Evolutionary conservation across 306 rosid species (phyloP), one percentile per base, ranked within the genome.

Genomic region (Abrus precatorius): DNA sequence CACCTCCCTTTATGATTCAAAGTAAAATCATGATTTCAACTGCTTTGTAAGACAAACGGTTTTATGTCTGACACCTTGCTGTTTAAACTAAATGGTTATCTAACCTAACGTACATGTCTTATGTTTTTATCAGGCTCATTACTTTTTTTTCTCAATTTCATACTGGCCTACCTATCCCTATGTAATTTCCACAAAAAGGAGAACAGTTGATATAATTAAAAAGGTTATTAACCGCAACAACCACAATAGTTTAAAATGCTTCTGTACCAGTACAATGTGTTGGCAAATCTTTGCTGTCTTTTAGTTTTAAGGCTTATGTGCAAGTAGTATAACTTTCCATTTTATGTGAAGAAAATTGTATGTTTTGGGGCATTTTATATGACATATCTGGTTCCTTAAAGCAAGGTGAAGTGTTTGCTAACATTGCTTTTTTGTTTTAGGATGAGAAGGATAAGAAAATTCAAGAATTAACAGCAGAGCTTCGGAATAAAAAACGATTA

Each of bases 371-470:
- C 75, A 44, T 57, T 56, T 48, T 49, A 13, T 40, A 54, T 54
- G 29, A 3, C 33, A n/a, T 43, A 38, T 47, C 6, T 2, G 20
- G 67, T 67, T 69, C 30, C 61, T 45, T 29, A 56, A 81, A 57
- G 13, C 61, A 59, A 66, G 63, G 33, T 33, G 72, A 65, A 47
- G 59, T 50, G 63, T 66, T 20, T 45, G 77, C 57, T 29, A 56
- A 69, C 62, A 45, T 84, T 67, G 64, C 29, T 27, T 82, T 78
- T 69, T 30, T 74, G 13, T 60, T 90, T 63, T 69, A 95, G 97
- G 99, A 95, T 80, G 99, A 95, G 76, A 95, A 90, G 86, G 97
- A 95, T 85, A 95, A 86, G 84, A 93, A 45, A 86, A 93, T 95
- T 83, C 99, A 91, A 85, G 99, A 95, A 80, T 80, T 95, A 79